Conservation (phyloP, 1,284 basidiomycete genomes). For the Marasmius oreades region DNA sequence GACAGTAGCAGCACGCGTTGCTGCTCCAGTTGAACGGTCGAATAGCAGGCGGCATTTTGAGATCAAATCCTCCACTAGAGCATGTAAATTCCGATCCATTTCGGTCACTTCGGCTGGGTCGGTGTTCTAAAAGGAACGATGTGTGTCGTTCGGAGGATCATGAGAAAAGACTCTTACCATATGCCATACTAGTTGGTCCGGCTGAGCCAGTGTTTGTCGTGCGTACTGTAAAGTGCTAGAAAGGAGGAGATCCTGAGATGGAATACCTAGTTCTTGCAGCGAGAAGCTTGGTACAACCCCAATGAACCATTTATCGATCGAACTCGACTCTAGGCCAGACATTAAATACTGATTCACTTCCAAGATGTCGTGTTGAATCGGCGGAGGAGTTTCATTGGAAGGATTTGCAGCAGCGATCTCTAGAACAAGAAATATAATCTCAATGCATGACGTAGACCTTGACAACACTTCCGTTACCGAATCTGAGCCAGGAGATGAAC, state of each 20-base stretch:
- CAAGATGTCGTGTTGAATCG: slow-evolving; percentile 67
- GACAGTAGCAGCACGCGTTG: slow-evolving; percentile 55
- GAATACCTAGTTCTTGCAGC: slow-evolving; percentile 50
- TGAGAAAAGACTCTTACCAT: not conserved
- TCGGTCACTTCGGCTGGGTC: slow-evolving; percentile 47
- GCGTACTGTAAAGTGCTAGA: slow-evolving; percentile 43
- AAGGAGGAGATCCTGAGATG: slow-evolving; percentile 36
- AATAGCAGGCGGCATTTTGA: slow-evolving; percentile 60
- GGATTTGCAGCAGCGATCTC: slow-evolving; percentile 38
- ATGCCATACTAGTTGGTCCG: slow-evolving; percentile 28
- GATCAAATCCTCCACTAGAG: slow-evolving; percentile 60
- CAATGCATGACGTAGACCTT: not conserved
- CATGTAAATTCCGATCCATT: slow-evolving; percentile 68
- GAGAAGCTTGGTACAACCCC: slow-evolving; percentile 59
- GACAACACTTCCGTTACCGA: slow-evolving; percentile 40
- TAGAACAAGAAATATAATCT: slow-evolving; percentile 21
- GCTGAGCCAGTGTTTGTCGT: slow-evolving; percentile 41
- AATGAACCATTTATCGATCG: slow-evolving; percentile 76
- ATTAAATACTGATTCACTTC: slow-evolving; percentile 79
- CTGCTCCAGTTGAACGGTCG: slow-evolving; percentile 56
- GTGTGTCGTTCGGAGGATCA: not conserved
- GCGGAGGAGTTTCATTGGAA: slow-evolving; percentile 40
- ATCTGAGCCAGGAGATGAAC: slow-evolving; percentile 74
- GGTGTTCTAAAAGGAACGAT: slow-evolving; percentile 38
- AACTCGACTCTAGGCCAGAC: slow-evolving; percentile 62